Conservation (phyloP, 139 green algal genomes). For the Chlamydomonas sp. region DNA sequence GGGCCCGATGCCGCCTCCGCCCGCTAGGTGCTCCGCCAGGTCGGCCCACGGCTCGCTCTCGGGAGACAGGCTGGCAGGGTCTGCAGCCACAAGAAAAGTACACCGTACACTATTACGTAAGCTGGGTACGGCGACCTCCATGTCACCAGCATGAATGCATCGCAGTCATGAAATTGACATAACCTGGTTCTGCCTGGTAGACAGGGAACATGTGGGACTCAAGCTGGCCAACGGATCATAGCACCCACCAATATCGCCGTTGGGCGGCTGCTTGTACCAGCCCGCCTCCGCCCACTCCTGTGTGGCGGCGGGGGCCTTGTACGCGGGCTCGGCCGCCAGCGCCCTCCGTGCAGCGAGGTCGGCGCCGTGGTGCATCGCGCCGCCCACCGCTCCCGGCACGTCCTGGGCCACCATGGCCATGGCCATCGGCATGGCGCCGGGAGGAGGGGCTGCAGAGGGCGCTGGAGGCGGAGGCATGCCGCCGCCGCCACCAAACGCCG, state of each 20-base stretch:
- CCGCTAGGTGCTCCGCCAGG: slow-evolving; percentile 18
- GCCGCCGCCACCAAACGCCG: too few relatives aligned
- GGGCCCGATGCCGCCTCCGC: background rate
- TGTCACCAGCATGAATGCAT: background rate
- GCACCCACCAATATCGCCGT: background rate
- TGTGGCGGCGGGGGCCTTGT: background rate
- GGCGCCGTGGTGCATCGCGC: background rate
- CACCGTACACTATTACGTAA: background rate
- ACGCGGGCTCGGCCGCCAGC: background rate
- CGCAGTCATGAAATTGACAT: background rate
- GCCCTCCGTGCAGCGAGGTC: background rate
- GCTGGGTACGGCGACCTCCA: background rate
- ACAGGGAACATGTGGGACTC: background rate
- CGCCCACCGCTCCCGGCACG: background rate
- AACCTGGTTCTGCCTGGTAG: background rate
- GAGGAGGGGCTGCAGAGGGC: background rate
- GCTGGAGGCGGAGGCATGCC: background rate
- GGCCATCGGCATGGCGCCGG: background rate
- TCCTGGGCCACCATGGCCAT: background rate
- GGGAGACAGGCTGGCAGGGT: background rate
- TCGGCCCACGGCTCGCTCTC: slow-evolving; percentile 19
- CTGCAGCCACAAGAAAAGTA: background rate
- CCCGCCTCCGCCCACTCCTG: slow-evolving; percentile 21
- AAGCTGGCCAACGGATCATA: background rate
- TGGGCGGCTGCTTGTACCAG: slow-evolving; percentile 1